Evolutionary conservation across 1,284 basidiomycete genomes (phyloP), one percentile per base, ranked within the genome.

Genomic region (Fomitopsis betulina): DNA sequence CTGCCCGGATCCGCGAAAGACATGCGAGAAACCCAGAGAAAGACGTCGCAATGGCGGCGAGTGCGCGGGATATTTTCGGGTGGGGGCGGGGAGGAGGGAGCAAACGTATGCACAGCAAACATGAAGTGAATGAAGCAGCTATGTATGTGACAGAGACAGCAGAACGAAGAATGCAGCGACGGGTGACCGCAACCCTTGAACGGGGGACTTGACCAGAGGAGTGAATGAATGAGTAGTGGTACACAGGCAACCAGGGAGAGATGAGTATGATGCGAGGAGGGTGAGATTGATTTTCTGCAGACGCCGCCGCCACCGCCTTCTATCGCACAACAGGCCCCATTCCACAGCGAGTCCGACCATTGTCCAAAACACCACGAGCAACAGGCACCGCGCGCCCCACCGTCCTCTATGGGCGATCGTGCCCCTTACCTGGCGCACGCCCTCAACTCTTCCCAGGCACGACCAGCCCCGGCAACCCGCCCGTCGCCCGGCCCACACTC

Each of bases 401-500:
- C 42, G 23, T 21, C 42, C 10, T 43, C 42, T 23, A 43, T 23
- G 8, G 13, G 42, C 5, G 42, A 19, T 25, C 51, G 17, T 25
- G 10, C 47, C 27, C n/a, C 47, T 27, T 33, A 23, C 43, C 13
- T 15, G 37, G 39, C 2, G 27, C 38, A 27, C 30, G n/a, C 49
- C 30, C n/a, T 51, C 49, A 51, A 51, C 49, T 51, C 49, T 51
- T 51, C 32, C 49, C 49, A 12, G 49, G 49, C 32, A 37, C 32
- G 49, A 51, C 32, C 12, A 51, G 30, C 5, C 49, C 49, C 17
- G 49, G 35, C 49, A 51, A 30, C 2, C 64, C 62, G 58, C 62
- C 62, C 30, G n/a, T 64, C 63, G 19, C 68, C 52, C 42, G 65
- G 65, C 49, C 19, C 21, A 69, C 51, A 55, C 63, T 60, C 33